Base-by-base conservation (phyloP, 352 stramenopile species). In the Globisporangium nagaii region DNA sequence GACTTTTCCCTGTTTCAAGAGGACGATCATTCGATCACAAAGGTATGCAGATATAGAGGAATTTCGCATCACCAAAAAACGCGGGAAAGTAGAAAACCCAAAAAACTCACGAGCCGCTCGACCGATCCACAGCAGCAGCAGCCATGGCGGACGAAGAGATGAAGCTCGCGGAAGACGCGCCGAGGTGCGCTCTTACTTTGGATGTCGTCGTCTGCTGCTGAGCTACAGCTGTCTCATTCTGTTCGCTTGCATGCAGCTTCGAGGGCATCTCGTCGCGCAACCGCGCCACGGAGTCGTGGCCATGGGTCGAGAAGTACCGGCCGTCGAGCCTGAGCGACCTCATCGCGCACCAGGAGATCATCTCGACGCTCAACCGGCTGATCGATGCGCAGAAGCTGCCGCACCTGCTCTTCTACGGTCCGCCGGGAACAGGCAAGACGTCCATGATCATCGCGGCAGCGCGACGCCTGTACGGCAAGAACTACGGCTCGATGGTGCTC, bases 261-360 rank as follows among this genome's bases (percentile, higher is more conserved):
- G 80, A 89, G 52, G 84, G 84, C 60, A 92, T 94, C 48, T 94
- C 84, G 24, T 89, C 79, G 11, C 71, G 72, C 54, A 90, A 91
- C 56, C 76, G 84, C 31, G 74, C 79, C 39, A 93, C 84, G 7
- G 84, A 93, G 59, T 90, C 82, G 44, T 93, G 95, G 75, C 92
- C 96, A 20, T 99, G 96, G 96, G 96, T 99, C 12, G 96, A 99
- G 73, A 99, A 99, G 73, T 99, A 99, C 76, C 89, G 96, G 2
- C 96, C 96, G 20, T 87, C 79, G 20, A 96, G 70, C 48, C 70
- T 99, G 11, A 73, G 97, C 62, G 96, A 98, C 63, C 70, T 99
- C 11, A 97, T 98, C 42, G 95, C 96, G 4, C 96, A 99, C 62
- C 82, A 98, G 58, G 92, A 98, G 60, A 99, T 99, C 72, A 85